Conservation (phyloP, 345 rosid genomes). For the Conringia planisiliqua region DNA sequence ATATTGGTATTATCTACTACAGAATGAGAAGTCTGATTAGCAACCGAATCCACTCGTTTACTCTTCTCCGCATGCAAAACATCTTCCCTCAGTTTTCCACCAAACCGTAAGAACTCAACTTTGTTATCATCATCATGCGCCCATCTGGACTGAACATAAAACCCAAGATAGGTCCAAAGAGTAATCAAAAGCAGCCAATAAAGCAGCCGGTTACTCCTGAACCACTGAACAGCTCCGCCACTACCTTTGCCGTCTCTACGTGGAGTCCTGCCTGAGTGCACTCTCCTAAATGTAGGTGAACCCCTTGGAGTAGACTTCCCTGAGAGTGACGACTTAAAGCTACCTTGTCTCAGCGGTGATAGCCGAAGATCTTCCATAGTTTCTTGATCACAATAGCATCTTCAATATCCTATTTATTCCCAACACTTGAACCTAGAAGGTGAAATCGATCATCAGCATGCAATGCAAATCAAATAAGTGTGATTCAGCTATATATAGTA, state of each 20-base stretch:
- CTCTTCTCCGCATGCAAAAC: constrained; percentile 35
- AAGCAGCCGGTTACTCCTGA: constrained; percentile 68
- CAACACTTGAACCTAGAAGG: not conserved
- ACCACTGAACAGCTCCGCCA: constrained; percentile 62
- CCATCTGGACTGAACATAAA: constrained; percentile 93
- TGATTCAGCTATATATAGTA: not conserved
- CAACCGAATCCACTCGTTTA: constrained; percentile 47
- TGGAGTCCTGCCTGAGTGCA: constrained; percentile 74
- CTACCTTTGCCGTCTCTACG: constrained; percentile 67
- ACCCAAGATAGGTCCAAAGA: constrained; percentile 95
- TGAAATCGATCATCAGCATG: constrained; percentile 14
- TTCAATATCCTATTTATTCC: constrained; percentile 4
- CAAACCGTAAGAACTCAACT: constrained; percentile 66
- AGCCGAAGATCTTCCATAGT: constrained; percentile 67
- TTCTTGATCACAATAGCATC: constrained; percentile 13
- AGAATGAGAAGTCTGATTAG: constrained; percentile 41
- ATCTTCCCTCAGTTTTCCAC: constrained; percentile 43
- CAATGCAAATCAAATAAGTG: not conserved
- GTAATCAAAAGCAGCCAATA: constrained; percentile 95
- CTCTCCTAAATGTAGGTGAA: constrained; percentile 64
- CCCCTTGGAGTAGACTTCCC: constrained; percentile 74
- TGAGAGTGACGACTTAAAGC: constrained; percentile 59
- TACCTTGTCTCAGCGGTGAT: constrained; percentile 55
- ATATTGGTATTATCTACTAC: constrained; percentile 43
- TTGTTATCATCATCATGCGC: constrained; percentile 82